Base-by-base conservation (phyloP, 805 yeast species). In the Yamadazyma endophytica region DNA sequence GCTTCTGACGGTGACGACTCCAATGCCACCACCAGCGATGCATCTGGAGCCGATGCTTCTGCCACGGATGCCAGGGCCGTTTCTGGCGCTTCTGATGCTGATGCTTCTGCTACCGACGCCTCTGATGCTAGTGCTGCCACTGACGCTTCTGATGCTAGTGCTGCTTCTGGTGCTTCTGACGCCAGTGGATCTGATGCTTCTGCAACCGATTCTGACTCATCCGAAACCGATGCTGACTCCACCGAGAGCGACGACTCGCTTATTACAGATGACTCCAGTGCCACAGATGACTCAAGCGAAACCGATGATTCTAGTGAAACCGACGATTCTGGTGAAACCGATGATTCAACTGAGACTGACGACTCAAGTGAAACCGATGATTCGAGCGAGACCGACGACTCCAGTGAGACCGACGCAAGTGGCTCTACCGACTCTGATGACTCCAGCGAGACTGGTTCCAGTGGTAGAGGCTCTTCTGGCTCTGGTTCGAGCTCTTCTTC, bases 281-380 rank as follows among this genome's bases (percentile, higher is more conserved):
- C 5, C 21, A 17, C 20, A 5, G 12, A 12, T 11, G 21, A 9
- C 6, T 15, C 21, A 4, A 9, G 30, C 28, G 49, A 56, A 22
- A 49, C 49, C 9, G 52, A 40, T 13, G 52, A 47, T 20, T 40
- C 46, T 27, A 47, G 52, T n/a, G 45, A 46, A 29, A 44, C 57
- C 17, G 49, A 29, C 15, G 49, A 28, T 19, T 46, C 58, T n/a
- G 51, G 44, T 9, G 56, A 55, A 29, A 52, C 46, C 13, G 46
- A 46, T 25, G 36, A 40, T n/a, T 39, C 25, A 17, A 45, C 46
- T 24, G 45, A 36, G 6, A 44, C 47, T 30, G 47, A 47, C 11
- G 46, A 45, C 9, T 42, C 44, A 31, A 45, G 46, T 50, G 49
- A 46, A 24, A 46, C 56, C 25, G 50, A 11, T 11, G 17, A 21